Percentiles rank a stretch among this genome's conserved stretches.
Evolutionary conservation across 1,139 yeast genomes (phyloP).

Genomic region (Suhomyces bokatorum): DNA sequence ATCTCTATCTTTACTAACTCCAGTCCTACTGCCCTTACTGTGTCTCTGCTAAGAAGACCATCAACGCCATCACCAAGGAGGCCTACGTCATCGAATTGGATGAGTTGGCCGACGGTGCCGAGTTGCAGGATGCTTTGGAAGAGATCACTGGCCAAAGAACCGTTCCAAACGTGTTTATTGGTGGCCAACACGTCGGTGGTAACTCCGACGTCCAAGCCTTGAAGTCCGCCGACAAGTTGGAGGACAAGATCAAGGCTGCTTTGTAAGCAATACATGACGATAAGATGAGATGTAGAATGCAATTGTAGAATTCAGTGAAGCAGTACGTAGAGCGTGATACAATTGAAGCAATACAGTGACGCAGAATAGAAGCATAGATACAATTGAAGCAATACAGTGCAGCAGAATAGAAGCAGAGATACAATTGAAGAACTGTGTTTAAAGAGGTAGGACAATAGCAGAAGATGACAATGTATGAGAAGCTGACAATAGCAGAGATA

Average conservation of each 20-base stretch:
- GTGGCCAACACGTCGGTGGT: conserved; percentile 92
- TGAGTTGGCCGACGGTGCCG: conserved; percentile 40
- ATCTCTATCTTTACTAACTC: conserved; percentile 22
- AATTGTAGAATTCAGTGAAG: too few species aligned
- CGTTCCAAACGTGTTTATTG: conserved; percentile 89
- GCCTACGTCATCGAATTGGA: conserved; percentile 71
- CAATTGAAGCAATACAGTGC: too few species aligned
- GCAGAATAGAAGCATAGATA: too few species aligned
- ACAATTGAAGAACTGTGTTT: too few species aligned
- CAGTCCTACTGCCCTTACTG: conserved; percentile 70
- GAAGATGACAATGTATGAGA: too few species aligned
- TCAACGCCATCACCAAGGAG: conserved; percentile 51
- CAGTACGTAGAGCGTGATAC: too few species aligned
- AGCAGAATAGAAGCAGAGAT: too few species aligned
- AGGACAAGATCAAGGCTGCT: conserved; percentile 27
- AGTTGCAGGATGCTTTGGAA: conserved; percentile 73
- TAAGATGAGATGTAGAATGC: too few species aligned
- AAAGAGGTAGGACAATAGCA: too few species aligned
- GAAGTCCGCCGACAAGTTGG: conserved; percentile 31
- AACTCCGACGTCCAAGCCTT: conserved; percentile 79
- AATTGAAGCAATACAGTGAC: too few species aligned
- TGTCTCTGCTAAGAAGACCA: conserved; percentile 58
- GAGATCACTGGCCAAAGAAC: conserved; percentile 87
- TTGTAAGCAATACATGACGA: conserved; percentile 17
- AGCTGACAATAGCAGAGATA: too few species aligned